Conservation (phyloP, 768 basidiomycete species). For the Suillus subaureus region DNA sequence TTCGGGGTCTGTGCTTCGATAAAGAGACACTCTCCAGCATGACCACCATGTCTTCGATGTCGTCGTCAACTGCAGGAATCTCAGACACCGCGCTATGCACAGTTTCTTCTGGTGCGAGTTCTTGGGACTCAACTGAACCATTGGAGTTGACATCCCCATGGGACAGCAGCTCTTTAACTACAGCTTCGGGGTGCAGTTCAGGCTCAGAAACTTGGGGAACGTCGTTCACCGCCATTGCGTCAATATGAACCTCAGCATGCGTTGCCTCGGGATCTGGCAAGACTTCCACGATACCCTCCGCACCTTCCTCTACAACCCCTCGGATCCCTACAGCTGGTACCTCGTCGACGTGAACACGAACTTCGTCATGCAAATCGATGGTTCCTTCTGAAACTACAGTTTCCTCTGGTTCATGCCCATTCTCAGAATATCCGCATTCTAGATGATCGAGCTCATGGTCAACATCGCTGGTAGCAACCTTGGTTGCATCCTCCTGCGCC, state of each 20-base stretch:
- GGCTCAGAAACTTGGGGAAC: background rate
- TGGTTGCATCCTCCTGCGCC: constrained; percentile 20
- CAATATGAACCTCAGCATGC: background rate
- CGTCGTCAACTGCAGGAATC: constrained; percentile 31
- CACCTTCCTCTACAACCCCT: constrained; percentile 16
- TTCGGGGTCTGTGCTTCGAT: constrained; percentile 43
- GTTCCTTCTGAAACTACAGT: constrained; percentile 15
- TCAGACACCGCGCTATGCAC: background rate
- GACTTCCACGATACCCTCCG: constrained; percentile 9
- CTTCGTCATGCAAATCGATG: constrained; percentile 23
- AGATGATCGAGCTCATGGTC: constrained; percentile 21
- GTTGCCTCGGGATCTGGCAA: constrained; percentile 14
- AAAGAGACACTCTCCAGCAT: constrained; percentile 52
- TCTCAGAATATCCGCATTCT: constrained; percentile 25
- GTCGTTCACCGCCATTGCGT: background rate
- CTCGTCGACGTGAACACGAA: constrained; percentile 20
- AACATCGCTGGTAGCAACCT: constrained; percentile 27
- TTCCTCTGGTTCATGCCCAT: constrained; percentile 26
- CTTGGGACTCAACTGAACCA: constrained; percentile 16
- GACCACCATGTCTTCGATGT: constrained; percentile 67
- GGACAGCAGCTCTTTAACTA: constrained; percentile 9
- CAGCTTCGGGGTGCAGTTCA: constrained; percentile 11
- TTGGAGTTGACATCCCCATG: constrained; percentile 1
- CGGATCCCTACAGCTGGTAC: background rate
- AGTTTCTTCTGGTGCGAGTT: constrained; percentile 6